Evolutionary conservation across 75 land plant genomes (phyloP).

Genomic region (Pinus albicaulis): DNA sequence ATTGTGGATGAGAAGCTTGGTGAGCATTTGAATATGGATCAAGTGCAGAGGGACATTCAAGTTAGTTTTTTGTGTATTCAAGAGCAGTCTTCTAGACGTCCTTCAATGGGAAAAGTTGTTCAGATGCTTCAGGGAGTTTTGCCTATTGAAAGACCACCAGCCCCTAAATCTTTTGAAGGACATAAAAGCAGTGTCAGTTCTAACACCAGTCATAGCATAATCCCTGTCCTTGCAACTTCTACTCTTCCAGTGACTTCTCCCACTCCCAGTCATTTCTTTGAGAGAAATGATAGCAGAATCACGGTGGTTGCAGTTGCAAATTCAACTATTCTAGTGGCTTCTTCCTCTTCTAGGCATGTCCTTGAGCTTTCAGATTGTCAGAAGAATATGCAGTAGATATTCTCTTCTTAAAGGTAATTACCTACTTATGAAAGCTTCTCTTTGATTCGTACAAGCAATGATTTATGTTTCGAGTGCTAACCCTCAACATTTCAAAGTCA

Average conservation of each 20-base stretch:
- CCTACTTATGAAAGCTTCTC: background rate
- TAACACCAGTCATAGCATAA: slow-evolving; percentile 18
- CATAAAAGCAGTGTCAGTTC: slow-evolving; percentile 32
- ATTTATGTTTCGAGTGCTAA: no score
- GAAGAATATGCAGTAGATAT: background rate
- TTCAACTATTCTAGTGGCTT: background rate
- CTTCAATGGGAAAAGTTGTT: slow-evolving; percentile 75
- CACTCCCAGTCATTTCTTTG: slow-evolving; percentile 35
- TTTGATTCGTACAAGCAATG: no score
- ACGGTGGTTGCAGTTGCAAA: slow-evolving; percentile 1
- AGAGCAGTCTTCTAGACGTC: slow-evolving; percentile 66
- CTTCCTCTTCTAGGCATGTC: background rate
- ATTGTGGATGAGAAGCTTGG: slow-evolving; percentile 5
- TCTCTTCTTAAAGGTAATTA: background rate
- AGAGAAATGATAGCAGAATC: background rate
- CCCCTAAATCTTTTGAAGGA: slow-evolving; percentile 39
- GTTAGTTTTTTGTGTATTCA: slow-evolving; percentile 87
- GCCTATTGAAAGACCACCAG: slow-evolving; percentile 56
- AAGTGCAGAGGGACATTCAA: slow-evolving; percentile 35
- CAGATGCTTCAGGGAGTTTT: slow-evolving; percentile 75
- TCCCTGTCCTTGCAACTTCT: slow-evolving; percentile 30
- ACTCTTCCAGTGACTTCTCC: slow-evolving; percentile 37
- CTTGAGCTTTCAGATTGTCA: background rate
- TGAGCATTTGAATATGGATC: slow-evolving; percentile 34
- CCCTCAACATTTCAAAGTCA: no score